Evolutionary conservation across 768 basidiomycete genomes (phyloP).

Genomic region (Tulasnella sp.): DNA sequence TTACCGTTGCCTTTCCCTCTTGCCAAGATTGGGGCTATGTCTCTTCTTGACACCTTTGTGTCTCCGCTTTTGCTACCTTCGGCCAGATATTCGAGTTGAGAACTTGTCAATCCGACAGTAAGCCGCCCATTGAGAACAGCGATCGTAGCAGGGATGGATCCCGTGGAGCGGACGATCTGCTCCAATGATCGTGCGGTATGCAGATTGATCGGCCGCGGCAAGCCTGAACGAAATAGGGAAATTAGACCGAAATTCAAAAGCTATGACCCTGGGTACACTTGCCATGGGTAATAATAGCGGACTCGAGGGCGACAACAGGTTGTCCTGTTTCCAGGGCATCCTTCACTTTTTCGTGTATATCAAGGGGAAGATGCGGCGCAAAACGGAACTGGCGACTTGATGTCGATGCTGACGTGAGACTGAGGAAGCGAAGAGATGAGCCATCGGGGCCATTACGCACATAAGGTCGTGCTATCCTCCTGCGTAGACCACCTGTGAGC

Average conservation of each 20-base stretch:
- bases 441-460: no score
- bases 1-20: constrained; percentile 36
- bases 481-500: no score
- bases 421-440: no score
- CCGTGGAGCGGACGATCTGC: constrained; percentile 56
- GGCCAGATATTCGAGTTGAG: constrained; percentile 60
- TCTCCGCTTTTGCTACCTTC: constrained; percentile 35
- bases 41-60: constrained; percentile 55
- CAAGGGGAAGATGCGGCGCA: no score
- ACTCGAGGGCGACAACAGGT: constrained; percentile 85
- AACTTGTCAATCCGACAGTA: constrained; percentile 65
- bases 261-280: not conserved
- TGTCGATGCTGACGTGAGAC: no score
- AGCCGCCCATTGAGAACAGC: constrained; percentile 73
- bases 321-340: constrained; percentile 55
- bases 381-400: no score
- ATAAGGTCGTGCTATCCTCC: no score
- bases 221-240: constrained; percentile 27
- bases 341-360: constrained; percentile 61
- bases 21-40: constrained; percentile 67
- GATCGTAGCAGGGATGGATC: constrained; percentile 85
- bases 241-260: not conserved
- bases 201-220: constrained; percentile 71
- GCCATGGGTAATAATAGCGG: constrained; percentile 83
- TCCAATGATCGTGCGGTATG: constrained; percentile 64